Conservation (phyloP, 441 rosid genomes). For the Eruca vesicaria region DNA sequence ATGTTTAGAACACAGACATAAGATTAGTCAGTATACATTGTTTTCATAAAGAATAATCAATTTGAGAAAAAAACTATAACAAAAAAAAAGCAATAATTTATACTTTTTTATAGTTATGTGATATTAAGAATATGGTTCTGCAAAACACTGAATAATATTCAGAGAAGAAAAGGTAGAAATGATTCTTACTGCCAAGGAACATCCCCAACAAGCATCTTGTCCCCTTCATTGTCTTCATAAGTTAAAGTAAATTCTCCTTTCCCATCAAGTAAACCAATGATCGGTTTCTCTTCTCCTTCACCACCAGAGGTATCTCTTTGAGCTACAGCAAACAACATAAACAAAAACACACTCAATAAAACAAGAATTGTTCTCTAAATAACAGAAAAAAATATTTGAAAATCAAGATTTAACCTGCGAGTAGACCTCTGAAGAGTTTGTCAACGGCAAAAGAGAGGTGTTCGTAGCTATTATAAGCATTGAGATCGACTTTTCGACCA, state of each 20-base stretch:
- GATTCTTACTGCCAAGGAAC: conserved; percentile 68
- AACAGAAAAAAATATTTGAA: background rate
- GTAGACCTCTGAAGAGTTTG: conserved; percentile 81
- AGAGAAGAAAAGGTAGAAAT: background rate
- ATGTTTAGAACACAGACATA: background rate
- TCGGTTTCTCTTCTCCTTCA: conserved; percentile 36
- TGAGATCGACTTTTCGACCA: conserved; percentile 89
- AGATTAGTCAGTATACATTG: conserved; percentile 3
- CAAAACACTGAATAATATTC: conserved; percentile 17
- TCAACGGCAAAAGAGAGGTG: conserved; percentile 75
- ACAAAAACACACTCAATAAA: background rate
- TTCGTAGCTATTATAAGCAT: conserved; percentile 65
- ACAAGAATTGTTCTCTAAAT: background rate
- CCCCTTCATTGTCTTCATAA: conserved; percentile 72
- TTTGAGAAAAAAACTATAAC: background rate
- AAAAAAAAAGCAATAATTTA: background rate
- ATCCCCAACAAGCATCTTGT: conserved; percentile 72
- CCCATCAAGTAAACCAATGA: conserved; percentile 35
- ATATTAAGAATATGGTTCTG: conserved; percentile 19
- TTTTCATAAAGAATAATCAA: background rate
- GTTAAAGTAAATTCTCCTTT: conserved; percentile 55
- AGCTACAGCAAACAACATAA: conserved; percentile 25
- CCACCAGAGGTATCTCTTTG: conserved; percentile 37
- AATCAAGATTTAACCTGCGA: conserved; percentile 52
- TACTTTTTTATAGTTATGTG: conserved; percentile 5